A percentile compares a stretch with the other conserved stretches of the same genome.
phyloP scores from a whole-genome alignment of 352 stramenopile genomes.

The Pythium volutum region DNA sequence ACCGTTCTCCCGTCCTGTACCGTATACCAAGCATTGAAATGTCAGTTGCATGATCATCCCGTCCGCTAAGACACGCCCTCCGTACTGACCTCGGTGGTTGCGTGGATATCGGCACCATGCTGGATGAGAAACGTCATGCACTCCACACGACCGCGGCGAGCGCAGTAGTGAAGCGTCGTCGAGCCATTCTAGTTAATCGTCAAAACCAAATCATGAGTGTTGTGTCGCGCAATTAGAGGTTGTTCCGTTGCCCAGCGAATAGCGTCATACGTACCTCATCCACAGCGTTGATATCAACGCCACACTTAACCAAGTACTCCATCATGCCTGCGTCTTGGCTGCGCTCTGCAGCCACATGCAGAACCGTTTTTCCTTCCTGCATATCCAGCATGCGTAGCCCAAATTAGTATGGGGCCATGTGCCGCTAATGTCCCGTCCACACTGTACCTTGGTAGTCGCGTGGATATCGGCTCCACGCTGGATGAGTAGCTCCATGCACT shows the following conservation, averaged over 20 bases:
- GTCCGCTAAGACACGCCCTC: too few species aligned
- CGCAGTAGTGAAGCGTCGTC: background rate
- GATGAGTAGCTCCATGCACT: background rate
- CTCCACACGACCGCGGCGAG: background rate
- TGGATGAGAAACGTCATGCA: background rate
- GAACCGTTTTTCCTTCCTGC: background rate
- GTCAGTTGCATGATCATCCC: background rate
- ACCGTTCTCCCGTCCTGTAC: background rate
- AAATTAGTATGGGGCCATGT: too few species aligned
- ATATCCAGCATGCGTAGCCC: too few species aligned
- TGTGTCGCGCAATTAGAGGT: too few species aligned
- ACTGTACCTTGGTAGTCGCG: background rate
- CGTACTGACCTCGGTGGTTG: background rate
- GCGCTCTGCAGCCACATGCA: background rate
- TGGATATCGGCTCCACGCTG: background rate
- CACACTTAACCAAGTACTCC: background rate
- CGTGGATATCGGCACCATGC: background rate
- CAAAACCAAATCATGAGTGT: too few species aligned
- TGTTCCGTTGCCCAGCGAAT: too few species aligned
- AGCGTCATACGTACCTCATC: background rate
- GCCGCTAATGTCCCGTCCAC: background rate
- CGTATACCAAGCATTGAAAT: background rate
- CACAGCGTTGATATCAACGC: background rate
- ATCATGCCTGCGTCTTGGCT: background rate
- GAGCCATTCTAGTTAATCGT: background rate